Evolutionary conservation across 331 rosid genomes (phyloP).

Genomic region (Dryas integrifolia): DNA sequence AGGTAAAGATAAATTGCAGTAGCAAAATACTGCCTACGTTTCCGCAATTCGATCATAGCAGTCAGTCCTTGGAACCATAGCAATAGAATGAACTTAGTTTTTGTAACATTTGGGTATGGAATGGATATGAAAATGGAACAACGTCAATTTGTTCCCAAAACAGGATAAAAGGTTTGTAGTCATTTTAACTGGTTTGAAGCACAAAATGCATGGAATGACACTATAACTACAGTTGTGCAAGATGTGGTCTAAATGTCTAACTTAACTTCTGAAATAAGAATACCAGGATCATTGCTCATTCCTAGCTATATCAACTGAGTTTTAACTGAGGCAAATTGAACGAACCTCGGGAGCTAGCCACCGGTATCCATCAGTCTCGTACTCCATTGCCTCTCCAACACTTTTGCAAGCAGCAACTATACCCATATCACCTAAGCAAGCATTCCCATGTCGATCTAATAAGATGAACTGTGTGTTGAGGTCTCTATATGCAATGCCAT

Average conservation of each 20-base stretch:
- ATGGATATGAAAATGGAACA: background rate
- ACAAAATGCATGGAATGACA: constrained; percentile 1
- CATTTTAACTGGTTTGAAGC: background rate
- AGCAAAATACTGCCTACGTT: background rate
- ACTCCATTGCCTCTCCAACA: constrained; percentile 82
- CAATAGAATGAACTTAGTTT: background rate
- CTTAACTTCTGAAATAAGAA: constrained; percentile 5
- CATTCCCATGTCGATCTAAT: constrained; percentile 80
- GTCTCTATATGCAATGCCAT: constrained; percentile 75
- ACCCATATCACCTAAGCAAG: constrained; percentile 90
- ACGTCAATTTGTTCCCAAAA: background rate
- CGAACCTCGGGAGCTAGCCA: constrained; percentile 99
- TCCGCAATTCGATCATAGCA: background rate
- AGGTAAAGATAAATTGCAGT: background rate
- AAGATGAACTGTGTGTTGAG: constrained; percentile 82
- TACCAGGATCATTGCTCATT: background rate
- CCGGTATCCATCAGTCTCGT: constrained; percentile 92
- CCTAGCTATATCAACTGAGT: constrained; percentile 7
- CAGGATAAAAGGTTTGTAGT: background rate
- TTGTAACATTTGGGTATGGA: background rate
- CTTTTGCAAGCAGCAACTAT: constrained; percentile 78
- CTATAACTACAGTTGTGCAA: background rate
- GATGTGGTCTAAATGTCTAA: background rate
- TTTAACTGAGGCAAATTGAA: constrained; percentile 28
- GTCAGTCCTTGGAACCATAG: background rate